These are phyloP conservation scores for Wallacemonas collosoma DNA, from an alignment of 208 protist species.

Conservation along the genomic window DNA sequence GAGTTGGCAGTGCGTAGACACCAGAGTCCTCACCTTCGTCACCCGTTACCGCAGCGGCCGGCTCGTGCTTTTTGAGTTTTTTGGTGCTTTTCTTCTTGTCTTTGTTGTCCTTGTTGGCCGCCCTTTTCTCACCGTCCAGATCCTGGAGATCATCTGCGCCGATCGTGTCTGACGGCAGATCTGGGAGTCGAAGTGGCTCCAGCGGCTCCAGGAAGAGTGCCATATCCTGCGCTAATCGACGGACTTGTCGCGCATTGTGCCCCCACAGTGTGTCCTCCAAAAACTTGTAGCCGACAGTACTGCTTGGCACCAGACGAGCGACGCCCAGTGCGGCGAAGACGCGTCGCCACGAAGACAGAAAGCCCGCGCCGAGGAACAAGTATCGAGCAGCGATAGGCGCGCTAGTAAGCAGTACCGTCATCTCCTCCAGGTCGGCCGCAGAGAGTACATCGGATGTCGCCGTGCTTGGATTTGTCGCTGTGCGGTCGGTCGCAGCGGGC, in stretches of 20 bases:
- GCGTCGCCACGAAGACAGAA: conserved; percentile 21
- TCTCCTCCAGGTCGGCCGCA: conserved; percentile 15
- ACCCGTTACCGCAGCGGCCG: not conserved
- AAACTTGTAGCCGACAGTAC: not conserved
- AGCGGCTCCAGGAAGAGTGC: not conserved
- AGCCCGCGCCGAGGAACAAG: conserved; percentile 12
- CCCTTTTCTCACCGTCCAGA: not conserved
- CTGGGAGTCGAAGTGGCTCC: not conserved
- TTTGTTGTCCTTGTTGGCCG: not conserved
- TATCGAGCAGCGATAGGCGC: conserved; percentile 14
- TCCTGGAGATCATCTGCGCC: no score
- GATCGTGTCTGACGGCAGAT: not conserved
- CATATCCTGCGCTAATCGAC: not conserved
- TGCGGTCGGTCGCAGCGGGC: conserved; percentile 1
- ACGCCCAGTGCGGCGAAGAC: conserved; percentile 2
- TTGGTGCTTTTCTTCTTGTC: conserved; percentile 3
- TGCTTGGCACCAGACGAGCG: not conserved
- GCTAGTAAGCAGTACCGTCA: conserved; percentile 19
- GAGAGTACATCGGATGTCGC: conserved; percentile 7
- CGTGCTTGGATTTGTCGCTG: no score
- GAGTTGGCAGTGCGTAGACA: conserved; percentile 1
- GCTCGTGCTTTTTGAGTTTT: conserved; percentile 18
- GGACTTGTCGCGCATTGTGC: not conserved
- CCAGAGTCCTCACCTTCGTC: conserved; percentile 1
- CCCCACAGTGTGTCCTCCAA: conserved; percentile 6